phyloP scores from a whole-genome alignment of 2,329 filamentous ascomycete species.

The Epichloe aotearoae region DNA sequence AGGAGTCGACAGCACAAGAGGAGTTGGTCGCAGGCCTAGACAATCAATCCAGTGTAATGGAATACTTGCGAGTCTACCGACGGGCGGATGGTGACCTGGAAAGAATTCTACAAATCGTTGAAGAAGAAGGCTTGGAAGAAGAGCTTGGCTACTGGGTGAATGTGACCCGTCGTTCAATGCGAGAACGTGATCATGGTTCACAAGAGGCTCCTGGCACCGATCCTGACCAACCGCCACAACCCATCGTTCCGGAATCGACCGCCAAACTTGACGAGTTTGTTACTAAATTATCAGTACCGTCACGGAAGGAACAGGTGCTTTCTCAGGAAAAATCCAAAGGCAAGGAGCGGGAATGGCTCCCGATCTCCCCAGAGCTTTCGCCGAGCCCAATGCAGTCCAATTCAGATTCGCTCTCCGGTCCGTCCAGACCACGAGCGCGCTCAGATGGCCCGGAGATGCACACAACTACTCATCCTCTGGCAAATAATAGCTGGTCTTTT shows the following conservation, averaged over 20 bases:
- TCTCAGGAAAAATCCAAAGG: constrained; percentile 11
- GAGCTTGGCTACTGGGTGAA: constrained; percentile 47
- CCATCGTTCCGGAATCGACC: background rate
- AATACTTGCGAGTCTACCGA: constrained; percentile 41
- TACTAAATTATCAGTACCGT: background rate
- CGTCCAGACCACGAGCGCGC: constrained; percentile 35
- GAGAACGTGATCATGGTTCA: constrained; percentile 9
- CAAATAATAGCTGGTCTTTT: constrained; percentile 50
- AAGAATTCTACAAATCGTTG: constrained; percentile 46
- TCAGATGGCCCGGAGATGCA: constrained; percentile 41
- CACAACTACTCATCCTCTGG: constrained; percentile 36
- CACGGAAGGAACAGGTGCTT: background rate
- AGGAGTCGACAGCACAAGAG: background rate
- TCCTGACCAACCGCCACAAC: background rate
- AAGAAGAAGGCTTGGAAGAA: constrained; percentile 44
- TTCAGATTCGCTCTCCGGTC: constrained; percentile 7
- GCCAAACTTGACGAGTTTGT: background rate
- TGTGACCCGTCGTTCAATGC: constrained; percentile 28
- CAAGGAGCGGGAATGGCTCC: constrained; percentile 12
- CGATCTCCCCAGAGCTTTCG: constrained; percentile 3
- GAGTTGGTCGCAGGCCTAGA: background rate
- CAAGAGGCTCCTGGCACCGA: background rate
- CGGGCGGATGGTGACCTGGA: constrained; percentile 46
- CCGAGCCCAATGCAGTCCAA: constrained; percentile 5
- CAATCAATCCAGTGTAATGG: constrained; percentile 15